Evolutionary conservation across 176 grass and related monocot species (phyloP).

Genomic region (Bothriochloa decipiens): DNA sequence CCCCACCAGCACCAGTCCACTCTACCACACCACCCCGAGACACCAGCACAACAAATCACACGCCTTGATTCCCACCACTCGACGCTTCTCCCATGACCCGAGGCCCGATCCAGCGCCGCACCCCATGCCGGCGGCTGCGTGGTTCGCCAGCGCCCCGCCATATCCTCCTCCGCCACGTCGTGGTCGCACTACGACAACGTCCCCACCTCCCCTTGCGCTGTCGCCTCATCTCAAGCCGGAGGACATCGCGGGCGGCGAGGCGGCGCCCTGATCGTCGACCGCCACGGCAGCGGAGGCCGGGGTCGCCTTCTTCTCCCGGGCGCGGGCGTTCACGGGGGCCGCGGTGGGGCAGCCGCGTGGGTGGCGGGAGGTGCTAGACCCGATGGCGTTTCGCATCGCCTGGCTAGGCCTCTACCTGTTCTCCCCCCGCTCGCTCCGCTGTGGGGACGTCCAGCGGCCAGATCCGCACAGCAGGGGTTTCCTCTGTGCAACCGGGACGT

Average conservation of each 20-base stretch:
- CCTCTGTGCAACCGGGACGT: too few species aligned
- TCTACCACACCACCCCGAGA: too few species aligned
- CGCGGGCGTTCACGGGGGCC: constrained; percentile 52
- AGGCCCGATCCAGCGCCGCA: constrained; percentile 28
- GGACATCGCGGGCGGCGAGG: background rate
- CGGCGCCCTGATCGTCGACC: constrained; percentile 7
- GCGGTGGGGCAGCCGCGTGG: too few species aligned
- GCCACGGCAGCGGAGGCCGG: constrained; percentile 45
- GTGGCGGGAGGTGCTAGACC: too few species aligned
- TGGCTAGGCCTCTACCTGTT: too few species aligned
- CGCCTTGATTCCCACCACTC: constrained; percentile 33
- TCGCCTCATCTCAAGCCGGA: constrained; percentile 4
- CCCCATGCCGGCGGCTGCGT: background rate
- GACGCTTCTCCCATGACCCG: constrained; percentile 47
- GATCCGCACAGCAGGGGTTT: constrained; percentile 25
- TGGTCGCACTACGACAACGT: constrained; percentile 66
- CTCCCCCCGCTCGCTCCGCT: too few species aligned
- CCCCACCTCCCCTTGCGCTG: constrained; percentile 32
- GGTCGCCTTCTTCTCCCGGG: constrained; percentile 68
- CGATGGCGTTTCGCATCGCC: too few species aligned
- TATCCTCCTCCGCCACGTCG: constrained; percentile 54
- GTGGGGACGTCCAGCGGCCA: background rate
- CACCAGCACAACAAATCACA: background rate
- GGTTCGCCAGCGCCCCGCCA: constrained; percentile 33
- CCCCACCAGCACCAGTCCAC: background rate